Conservation (phyloP, 2,329 filamentous ascomycete genomes). For the Penicillium sp. region DNA sequence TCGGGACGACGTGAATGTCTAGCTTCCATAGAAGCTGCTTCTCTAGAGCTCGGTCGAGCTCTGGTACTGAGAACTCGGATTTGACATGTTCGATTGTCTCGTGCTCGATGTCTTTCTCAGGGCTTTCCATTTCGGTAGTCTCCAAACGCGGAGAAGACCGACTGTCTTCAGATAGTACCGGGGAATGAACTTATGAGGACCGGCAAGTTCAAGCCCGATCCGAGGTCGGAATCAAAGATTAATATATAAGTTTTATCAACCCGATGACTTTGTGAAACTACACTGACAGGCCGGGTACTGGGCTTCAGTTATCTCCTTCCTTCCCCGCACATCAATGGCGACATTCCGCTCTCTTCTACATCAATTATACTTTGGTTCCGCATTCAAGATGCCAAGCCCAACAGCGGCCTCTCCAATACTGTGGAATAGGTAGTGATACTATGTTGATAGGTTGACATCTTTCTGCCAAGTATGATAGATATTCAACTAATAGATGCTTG, state of each 20-base stretch:
- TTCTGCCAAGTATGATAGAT: neutral
- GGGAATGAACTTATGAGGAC: neutral
- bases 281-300: neutral
- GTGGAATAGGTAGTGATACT: neutral
- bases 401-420: neutral
- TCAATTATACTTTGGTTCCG: constrained; percentile 1
- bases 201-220: neutral
- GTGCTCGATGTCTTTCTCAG: constrained; percentile 10
- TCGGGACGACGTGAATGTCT: constrained; percentile 50
- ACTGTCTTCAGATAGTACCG: neutral
- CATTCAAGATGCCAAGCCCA: constrained; percentile 3
- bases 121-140: constrained; percentile 3
- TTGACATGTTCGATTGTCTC: constrained; percentile 22
- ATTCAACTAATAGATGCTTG: neutral
- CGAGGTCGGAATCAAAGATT: neutral
- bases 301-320: neutral
- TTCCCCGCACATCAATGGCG: constrained; percentile 3
- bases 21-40: constrained; percentile 50
- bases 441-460: neutral
- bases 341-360: constrained; percentile 3
- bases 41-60: constrained; percentile 37
- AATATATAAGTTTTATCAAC: neutral
- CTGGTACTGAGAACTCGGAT: neutral
- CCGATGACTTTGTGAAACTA: neutral
- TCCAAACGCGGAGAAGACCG: neutral